Evolutionary conservation across 2,329 filamentous ascomycete genomes (phyloP).

Genomic region (Xylaria sp.): DNA sequence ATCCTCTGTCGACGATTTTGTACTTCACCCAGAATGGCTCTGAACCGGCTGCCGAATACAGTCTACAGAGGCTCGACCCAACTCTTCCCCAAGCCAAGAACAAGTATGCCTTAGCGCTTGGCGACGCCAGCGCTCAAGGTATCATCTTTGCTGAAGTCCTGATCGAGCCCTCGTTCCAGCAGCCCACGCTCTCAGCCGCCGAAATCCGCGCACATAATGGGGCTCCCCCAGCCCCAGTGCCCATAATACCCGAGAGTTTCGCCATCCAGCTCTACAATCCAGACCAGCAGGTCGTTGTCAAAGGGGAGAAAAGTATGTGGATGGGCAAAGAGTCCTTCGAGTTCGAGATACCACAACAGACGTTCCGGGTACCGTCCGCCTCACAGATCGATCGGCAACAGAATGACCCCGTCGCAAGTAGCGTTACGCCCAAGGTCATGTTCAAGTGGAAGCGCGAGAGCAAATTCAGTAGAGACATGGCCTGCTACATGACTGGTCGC

Average conservation of each 20-base stretch:
- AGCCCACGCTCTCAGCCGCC: slow-evolving; percentile 82
- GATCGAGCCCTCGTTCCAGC: slow-evolving; percentile 85
- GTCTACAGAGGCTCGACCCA: slow-evolving; percentile 80
- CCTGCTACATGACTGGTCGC: slow-evolving; percentile 85
- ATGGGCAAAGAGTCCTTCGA: slow-evolving; percentile 85
- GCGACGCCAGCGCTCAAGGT: slow-evolving; percentile 82
- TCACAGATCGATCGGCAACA: slow-evolving; percentile 81
- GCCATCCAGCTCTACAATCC: slow-evolving; percentile 93
- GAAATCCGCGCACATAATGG: slow-evolving; percentile 79
- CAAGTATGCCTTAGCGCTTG: slow-evolving; percentile 86
- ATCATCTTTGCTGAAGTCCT: slow-evolving; percentile 89
- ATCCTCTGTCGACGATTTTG: slow-evolving; percentile 65
- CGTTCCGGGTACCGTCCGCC: slow-evolving; percentile 81
- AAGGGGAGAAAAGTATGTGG: slow-evolving; percentile 79
- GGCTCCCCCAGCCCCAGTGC: slow-evolving; percentile 70
- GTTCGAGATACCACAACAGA: slow-evolving; percentile 89
- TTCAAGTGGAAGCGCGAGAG: slow-evolving; percentile 93
- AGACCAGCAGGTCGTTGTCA: slow-evolving; percentile 80
- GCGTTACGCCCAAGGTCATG: slow-evolving; percentile 76
- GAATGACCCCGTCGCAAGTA: slow-evolving; percentile 62
- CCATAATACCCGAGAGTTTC: slow-evolving; percentile 81
- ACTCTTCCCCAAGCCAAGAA: slow-evolving; percentile 75
- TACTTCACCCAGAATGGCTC: slow-evolving; percentile 77
- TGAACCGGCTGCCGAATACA: slow-evolving; percentile 81
- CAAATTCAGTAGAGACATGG: slow-evolving; percentile 85